phyloP scores from a whole-genome alignment of 2,329 filamentous ascomycete genomes.

The Penicillium expansum region DNA sequence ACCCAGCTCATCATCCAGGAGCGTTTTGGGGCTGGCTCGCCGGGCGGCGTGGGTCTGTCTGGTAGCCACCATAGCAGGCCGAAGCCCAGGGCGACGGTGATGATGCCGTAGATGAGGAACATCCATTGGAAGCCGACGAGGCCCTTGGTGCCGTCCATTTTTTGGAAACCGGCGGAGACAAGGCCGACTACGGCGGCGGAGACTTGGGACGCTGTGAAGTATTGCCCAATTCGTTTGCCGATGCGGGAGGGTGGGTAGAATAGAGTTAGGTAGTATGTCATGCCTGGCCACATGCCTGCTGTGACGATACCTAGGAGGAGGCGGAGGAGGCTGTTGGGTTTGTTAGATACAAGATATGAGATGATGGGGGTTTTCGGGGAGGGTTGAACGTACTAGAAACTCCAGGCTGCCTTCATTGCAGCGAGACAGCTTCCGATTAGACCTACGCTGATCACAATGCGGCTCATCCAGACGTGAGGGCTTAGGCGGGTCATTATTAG shows the following conservation, averaged over 20 bases:
- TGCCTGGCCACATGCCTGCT: slow-evolving; percentile 92
- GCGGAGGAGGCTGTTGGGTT: slow-evolving; percentile 60
- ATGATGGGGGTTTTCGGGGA: not conserved
- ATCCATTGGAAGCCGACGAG: slow-evolving; percentile 69
- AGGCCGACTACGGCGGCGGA: slow-evolving; percentile 86
- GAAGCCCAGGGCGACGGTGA: slow-evolving; percentile 69
- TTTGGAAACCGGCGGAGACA: slow-evolving; percentile 85
- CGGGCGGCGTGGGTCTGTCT: slow-evolving; percentile 73
- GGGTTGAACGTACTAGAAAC: slow-evolving; percentile 62
- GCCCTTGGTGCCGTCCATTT: slow-evolving; percentile 77
- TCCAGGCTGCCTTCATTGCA: slow-evolving; percentile 78
- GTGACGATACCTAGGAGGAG: slow-evolving; percentile 83
- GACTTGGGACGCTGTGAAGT: slow-evolving; percentile 84
- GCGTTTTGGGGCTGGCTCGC: slow-evolving; percentile 18
- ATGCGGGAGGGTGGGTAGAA: slow-evolving; percentile 87
- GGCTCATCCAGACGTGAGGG: slow-evolving; percentile 86
- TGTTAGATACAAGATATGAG: slow-evolving; percentile 10
- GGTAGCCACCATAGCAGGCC: slow-evolving; percentile 85
- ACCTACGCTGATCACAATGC: slow-evolving; percentile 84
- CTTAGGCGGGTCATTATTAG: slow-evolving; percentile 82
- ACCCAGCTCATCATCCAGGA: slow-evolving; percentile 59
- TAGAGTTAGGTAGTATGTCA: slow-evolving; percentile 87
- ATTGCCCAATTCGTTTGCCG: slow-evolving; percentile 83
- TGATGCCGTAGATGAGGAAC: slow-evolving; percentile 82
- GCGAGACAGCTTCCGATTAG: slow-evolving; percentile 80